Base-by-base conservation (phyloP, 2,329 filamentous ascomycete species). In the Fusarium humuli region DNA sequence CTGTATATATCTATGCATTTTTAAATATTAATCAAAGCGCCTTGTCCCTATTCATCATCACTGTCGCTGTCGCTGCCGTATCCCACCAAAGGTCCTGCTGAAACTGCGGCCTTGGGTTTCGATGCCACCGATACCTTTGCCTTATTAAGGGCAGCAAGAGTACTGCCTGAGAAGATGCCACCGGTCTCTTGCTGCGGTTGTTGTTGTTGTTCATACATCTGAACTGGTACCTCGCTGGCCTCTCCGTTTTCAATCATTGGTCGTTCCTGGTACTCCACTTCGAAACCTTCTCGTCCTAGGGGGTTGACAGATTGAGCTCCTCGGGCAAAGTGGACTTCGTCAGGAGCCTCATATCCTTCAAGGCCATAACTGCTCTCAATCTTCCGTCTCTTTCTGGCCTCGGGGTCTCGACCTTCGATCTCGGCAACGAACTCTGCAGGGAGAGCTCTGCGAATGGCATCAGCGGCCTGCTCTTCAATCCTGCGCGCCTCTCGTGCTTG, bases 381-480 rank as follows among this genome's bases (percentile, higher is more conserved):
- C 81, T 93, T 97, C 80, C 95, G 89, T 75, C 94, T 86, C 83
- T 98, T 98, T 77, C 90, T 87, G 42, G 94, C 92, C 74, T 94
- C 93, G 1, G 93, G 92, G 71, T 97, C 94, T 53, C 93, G 89
- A 18, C 96, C 96, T 79, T 99, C 96, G 49, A 99, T 91, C 83
- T 99, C 94, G 0, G 94, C 94, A 0, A 99, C 91, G 71, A 96
- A 98, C 29, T 94, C 93, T 1, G 92, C 94, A 0, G 96, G 96
- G 7, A 99, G 83, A 0, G 96, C 95, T 70, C 92, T 87, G 20
- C 96, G 86, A 61, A 99, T 94, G 2, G 96, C 97, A 76, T 98
- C 96, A 0, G 96, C 96, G 3, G 96, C 96, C 79, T 99, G 96
- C 77, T 99, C 96, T 78, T 99, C 96, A 65, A 99, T 91, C 42